These are phyloP conservation scores for Clavulina sp. DNA, from an alignment of 768 basidiomycete species.

Conservation along the genomic window DNA sequence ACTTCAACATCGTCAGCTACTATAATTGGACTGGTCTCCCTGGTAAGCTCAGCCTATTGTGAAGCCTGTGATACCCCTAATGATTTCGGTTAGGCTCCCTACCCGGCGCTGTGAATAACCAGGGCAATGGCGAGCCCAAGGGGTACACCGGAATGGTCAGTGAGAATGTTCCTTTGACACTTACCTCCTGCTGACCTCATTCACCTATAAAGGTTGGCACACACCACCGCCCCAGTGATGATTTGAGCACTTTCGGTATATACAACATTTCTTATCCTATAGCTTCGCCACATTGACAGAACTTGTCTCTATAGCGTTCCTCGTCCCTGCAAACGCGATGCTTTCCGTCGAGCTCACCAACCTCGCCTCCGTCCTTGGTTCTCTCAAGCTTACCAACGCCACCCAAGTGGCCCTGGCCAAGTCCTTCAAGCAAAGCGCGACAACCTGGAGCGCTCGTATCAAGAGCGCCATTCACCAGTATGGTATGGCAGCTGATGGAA, in stretches of 20 bases:
- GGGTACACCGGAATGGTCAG: slow-evolving; percentile 44
- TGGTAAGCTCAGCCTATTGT: slow-evolving; percentile 19
- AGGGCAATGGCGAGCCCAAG: slow-evolving; percentile 60
- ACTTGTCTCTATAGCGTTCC: slow-evolving; percentile 32
- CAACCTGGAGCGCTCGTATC: neutral
- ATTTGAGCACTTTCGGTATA: slow-evolving; percentile 47
- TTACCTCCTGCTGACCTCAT: neutral
- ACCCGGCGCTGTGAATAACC: slow-evolving; percentile 44
- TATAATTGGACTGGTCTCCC: slow-evolving; percentile 68
- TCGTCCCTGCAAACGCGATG: slow-evolving; percentile 71
- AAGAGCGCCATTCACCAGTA: slow-evolving; percentile 9
- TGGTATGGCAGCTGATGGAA: slow-evolving; percentile 11
- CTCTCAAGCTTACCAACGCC: slow-evolving; percentile 15
- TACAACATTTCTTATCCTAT: neutral
- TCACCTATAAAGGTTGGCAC: slow-evolving; percentile 31
- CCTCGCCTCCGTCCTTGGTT: slow-evolving; percentile 41
- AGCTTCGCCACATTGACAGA: neutral
- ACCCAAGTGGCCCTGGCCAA: neutral
- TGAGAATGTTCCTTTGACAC: neutral
- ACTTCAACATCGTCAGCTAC: slow-evolving; percentile 59
- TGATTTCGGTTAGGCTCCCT: slow-evolving; percentile 22
- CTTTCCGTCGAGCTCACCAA: slow-evolving; percentile 52
- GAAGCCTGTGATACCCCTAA: neutral
- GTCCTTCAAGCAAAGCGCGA: neutral
- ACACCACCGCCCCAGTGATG: slow-evolving; percentile 61